Conservation (phyloP, 306 rosid species). For the Cucurbita maxima region DNA sequence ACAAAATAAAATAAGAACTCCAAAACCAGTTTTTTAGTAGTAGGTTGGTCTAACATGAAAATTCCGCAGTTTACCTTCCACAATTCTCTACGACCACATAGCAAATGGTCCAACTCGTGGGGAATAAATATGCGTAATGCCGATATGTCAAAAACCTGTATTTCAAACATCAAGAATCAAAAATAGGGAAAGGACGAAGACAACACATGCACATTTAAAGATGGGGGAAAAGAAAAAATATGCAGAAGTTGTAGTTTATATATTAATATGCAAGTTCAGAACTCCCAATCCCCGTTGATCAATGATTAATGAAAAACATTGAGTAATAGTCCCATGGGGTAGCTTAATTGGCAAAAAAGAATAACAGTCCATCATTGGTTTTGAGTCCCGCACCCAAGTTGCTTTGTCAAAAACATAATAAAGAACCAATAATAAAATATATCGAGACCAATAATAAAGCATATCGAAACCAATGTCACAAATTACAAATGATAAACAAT, state of each 20-base stretch:
- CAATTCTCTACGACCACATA: constrained; percentile 90
- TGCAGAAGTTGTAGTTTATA: neutral
- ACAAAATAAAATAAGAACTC: neutral
- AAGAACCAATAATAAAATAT: neutral
- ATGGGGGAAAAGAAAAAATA: neutral
- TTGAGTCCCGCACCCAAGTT: neutral
- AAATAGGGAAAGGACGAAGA: neutral
- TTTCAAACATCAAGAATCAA: neutral
- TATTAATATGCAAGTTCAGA: neutral
- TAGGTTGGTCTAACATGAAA: neutral
- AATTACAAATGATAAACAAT: neutral
- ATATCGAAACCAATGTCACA: neutral
- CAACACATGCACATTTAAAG: neutral
- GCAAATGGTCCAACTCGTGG: constrained; percentile 79
- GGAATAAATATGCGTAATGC: constrained; percentile 82
- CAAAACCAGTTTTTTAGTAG: neutral
- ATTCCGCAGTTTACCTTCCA: constrained; percentile 60
- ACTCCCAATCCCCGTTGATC: neutral
- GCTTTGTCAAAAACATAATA: neutral
- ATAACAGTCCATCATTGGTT: neutral
- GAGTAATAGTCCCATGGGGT: neutral
- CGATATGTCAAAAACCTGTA: constrained; percentile 77
- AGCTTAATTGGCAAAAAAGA: neutral
- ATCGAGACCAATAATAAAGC: neutral
- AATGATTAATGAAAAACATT: neutral